Evolutionary conservation across 2,329 filamentous ascomycete species (phyloP).

Genomic region (Leptoxyphium fumago): DNA sequence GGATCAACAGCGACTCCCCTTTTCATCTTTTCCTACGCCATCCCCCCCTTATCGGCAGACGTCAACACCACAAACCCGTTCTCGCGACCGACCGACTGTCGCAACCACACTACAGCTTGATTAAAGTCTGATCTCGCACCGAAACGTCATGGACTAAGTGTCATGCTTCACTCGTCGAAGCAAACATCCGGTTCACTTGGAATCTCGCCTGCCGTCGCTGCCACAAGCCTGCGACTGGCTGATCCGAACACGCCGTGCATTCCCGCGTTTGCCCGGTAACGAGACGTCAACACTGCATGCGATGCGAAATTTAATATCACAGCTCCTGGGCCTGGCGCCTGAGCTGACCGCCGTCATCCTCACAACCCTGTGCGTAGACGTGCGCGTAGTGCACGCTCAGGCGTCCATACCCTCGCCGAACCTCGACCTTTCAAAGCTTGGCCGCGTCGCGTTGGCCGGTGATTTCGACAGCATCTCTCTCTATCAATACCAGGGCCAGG

Average conservation of each 20-base stretch:
- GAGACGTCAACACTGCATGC: conserved; percentile 2
- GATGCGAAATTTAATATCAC: conserved; percentile 17
- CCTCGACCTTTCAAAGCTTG: conserved; percentile 64
- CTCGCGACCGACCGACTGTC: background rate
- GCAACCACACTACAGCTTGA: background rate
- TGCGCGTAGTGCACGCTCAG: conserved; percentile 4
- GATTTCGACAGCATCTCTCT: conserved; percentile 86
- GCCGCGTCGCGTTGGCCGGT: conserved; percentile 71
- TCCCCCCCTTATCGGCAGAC: background rate
- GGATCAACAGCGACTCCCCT: background rate
- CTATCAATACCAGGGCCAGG: conserved; percentile 73
- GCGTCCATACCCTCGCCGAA: conserved; percentile 48
- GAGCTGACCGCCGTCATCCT: conserved; percentile 20
- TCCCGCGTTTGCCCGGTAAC: background rate
- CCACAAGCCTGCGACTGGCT: too few relatives aligned
- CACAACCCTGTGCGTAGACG: conserved; percentile 11
- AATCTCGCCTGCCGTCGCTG: background rate
- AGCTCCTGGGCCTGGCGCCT: conserved; percentile 20
- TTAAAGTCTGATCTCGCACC: background rate
- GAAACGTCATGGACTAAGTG: background rate
- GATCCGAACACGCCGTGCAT: background rate
- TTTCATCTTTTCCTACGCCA: background rate
- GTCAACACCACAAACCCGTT: background rate
- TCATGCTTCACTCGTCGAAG: background rate
- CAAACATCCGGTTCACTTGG: background rate